Evolutionary conservation across 2,329 filamentous ascomycete species (phyloP), one percentile per base, ranked within the genome.

Genomic region (Neoarthrinium moseri): DNA sequence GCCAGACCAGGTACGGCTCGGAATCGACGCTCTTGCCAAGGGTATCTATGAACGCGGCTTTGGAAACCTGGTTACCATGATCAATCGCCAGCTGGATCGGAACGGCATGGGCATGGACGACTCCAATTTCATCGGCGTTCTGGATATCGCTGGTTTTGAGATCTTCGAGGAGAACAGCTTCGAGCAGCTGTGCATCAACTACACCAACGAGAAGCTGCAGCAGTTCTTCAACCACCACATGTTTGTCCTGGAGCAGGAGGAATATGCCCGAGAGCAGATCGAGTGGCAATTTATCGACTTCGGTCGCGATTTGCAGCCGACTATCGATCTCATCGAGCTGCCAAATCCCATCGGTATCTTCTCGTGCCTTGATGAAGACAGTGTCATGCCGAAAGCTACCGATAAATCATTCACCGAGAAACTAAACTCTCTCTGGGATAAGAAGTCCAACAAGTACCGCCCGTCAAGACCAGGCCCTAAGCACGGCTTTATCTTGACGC

Each of bases 261-360:
- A 99, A 65, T 99, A 99, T 65, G 91, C 94, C 7, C 78, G 92
- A 38, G 94, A 99, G 64, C 89, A 96, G 66, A 99, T 99, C 56
- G 94, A 99, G 69, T 99, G 94, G 94, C 91, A 97, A 62, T 99
- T 99, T 64, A 99, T 99, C 62, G 94, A 99, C 67, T 99, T 99
- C 63, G 94, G 94, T 15, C 91, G 91, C 51, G 94, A 99, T 61
- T 75, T 99, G 21, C 95, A 99, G 64, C 94, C 94, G 0, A 99
- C 94, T 0, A 99, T 99, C 56, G 94, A 99, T 59, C 77, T 99
- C 35, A 99, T 99, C 52, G 94, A 99, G 67, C 68, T 99, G 26
- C 81, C 94, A 0, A 99, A 99, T 56, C 94, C 94, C 0, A 99
- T 99, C 47, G 95, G 94, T 73, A 95, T 99, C 58, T 99, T 99